Conservation (phyloP, 2,329 filamentous ascomycete species). For the Orbilia blumenaviensis region DNA sequence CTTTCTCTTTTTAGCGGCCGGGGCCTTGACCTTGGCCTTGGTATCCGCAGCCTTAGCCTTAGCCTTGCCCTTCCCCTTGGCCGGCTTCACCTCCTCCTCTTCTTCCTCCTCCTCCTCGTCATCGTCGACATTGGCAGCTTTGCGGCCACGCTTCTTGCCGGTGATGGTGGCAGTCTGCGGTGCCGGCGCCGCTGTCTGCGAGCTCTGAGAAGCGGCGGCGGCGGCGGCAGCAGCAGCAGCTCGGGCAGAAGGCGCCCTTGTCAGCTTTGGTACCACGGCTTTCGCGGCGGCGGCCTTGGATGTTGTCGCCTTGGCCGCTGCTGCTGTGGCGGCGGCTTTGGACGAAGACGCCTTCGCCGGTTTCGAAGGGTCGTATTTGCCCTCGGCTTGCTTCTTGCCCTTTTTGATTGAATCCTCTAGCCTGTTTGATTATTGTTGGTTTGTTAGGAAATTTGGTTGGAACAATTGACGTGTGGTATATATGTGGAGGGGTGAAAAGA, state of each 20-base stretch:
- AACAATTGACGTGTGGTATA: background rate
- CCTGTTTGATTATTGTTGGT: conserved; percentile 17
- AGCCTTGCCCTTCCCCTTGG: conserved; percentile 42
- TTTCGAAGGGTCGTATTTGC: conserved; percentile 41
- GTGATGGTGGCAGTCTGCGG: conserved; percentile 45
- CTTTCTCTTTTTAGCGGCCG: conserved; percentile 48
- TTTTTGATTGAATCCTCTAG: conserved; percentile 40
- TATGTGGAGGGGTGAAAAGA: background rate
- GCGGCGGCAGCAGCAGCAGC: conserved; percentile 57
- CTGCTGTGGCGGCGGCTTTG: conserved; percentile 25
- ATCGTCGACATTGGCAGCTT: conserved; percentile 49
- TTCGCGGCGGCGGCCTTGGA: conserved; percentile 11
- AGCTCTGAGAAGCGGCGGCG: background rate
- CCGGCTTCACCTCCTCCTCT: conserved; percentile 39
- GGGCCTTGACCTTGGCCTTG: conserved; percentile 44
- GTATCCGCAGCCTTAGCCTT: conserved; percentile 14
- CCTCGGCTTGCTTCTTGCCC: conserved; percentile 49
- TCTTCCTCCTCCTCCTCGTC: conserved; percentile 51
- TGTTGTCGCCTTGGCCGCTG: background rate
- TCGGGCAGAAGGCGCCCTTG: conserved; percentile 34
- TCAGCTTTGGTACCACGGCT: conserved; percentile 59
- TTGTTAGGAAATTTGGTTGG: background rate
- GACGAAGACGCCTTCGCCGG: conserved; percentile 9
- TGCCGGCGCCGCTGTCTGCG: conserved; percentile 16
- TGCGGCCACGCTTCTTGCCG: conserved; percentile 53